Conservation (phyloP, 805 yeast species). For the Candida montana region DNA sequence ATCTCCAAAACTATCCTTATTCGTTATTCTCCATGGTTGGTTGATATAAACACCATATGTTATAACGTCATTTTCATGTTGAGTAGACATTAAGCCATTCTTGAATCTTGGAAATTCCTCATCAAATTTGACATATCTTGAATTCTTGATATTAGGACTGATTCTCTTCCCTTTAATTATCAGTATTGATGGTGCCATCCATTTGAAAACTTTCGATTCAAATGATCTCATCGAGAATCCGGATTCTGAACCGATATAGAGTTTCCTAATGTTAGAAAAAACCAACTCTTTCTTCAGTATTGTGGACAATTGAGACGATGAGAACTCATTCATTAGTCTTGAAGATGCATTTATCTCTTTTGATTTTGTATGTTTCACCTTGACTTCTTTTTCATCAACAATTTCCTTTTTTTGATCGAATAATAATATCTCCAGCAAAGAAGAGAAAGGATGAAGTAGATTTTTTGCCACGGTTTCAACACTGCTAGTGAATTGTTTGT, state of each 20-base stretch:
- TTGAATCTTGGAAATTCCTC: conserved; percentile 42
- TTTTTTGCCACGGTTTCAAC: conserved; percentile 35
- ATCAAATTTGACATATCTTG: conserved; percentile 47
- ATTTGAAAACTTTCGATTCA: conserved; percentile 77
- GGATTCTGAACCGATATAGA: conserved; percentile 66
- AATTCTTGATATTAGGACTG: conserved; percentile 27
- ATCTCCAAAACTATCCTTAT: conserved; percentile 70
- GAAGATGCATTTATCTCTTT: conserved; percentile 22
- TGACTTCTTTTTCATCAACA: conserved; percentile 3
- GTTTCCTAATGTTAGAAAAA: conserved; percentile 45
- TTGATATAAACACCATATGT: conserved; percentile 60
- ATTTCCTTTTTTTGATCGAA: conserved; percentile 18
- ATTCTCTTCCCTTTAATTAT: conserved; percentile 54
- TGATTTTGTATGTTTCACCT: background rate
- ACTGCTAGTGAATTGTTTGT: conserved; percentile 28
- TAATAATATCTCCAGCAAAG: conserved; percentile 39
- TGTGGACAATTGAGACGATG: conserved; percentile 37
- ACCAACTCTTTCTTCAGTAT: conserved; percentile 36
- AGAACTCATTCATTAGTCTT: conserved; percentile 35
- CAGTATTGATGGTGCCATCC: conserved; percentile 83
- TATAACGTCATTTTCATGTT: conserved; percentile 35
- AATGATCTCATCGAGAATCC: conserved; percentile 89
- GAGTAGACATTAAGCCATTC: conserved; percentile 15
- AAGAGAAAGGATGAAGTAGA: conserved; percentile 39
- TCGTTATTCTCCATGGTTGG: conserved; percentile 74